Evolutionary conservation across 164 flowering plant genomes (phyloP).

Genomic region (Vitis rotundifolia): DNA sequence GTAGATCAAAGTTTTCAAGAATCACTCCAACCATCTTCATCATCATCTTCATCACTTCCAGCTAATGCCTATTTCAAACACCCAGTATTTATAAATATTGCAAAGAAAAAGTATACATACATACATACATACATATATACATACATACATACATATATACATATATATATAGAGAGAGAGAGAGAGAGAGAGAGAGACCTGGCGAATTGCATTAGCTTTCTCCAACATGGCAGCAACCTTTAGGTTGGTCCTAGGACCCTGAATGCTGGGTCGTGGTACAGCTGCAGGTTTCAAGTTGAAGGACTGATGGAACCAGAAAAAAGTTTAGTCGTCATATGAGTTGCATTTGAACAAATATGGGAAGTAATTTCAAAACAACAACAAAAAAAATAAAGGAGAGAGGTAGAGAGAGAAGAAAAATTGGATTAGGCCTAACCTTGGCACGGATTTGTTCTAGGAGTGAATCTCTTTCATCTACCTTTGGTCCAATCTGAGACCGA

Average conservation of each 20-base stretch:
- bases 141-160: neutral
- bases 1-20: conserved; percentile 26
- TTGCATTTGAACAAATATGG: neutral
- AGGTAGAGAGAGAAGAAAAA: neutral
- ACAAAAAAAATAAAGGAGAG: neutral
- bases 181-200: conserved; percentile 40
- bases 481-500: conserved; percentile 38
- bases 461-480: conserved; percentile 73
- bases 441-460: conserved; percentile 82
- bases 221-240: conserved; percentile 95
- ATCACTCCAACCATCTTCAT: conserved; percentile 85
- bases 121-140: neutral
- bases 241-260: conserved; percentile 82
- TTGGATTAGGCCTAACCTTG: conserved; percentile 46
- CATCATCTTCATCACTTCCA: conserved; percentile 93
- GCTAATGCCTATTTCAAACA: conserved; percentile 56
- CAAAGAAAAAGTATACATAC: neutral
- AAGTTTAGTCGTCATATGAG: neutral
- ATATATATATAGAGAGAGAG: conserved; percentile 3
- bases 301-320: conserved; percentile 48
- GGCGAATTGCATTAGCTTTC: conserved; percentile 96
- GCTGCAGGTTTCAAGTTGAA: conserved; percentile 85
- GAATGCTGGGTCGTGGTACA: conserved; percentile 63
- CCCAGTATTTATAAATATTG: neutral
- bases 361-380: neutral